phyloP scores from a whole-genome alignment of 257 asterid species.

The Oldenlandia corymbosa region DNA sequence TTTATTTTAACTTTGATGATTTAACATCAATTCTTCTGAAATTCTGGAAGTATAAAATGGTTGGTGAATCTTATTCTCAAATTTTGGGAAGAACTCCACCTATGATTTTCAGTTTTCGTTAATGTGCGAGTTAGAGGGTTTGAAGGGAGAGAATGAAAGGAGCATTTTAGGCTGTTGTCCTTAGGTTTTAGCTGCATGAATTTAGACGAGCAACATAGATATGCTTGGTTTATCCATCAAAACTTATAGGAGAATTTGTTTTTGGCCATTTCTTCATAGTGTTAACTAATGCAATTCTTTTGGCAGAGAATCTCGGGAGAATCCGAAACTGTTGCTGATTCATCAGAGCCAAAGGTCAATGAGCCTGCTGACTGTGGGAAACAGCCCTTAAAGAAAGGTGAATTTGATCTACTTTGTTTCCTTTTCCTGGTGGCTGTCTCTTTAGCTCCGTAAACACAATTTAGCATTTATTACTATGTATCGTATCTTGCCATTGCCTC shows the following conservation, averaged over 20 bases:
- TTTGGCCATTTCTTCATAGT: neutral
- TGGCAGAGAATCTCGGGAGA: conserved; percentile 73
- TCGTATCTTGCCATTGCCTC: no score
- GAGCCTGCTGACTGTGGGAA: conserved; percentile 44
- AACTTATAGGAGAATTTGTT: no score
- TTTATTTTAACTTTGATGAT: no score
- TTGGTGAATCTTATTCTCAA: neutral
- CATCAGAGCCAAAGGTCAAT: conserved; percentile 45
- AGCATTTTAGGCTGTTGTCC: conserved; percentile 5
- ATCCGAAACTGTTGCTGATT: conserved; percentile 48
- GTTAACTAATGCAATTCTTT: conserved; percentile 11
- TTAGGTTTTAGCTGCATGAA: neutral
- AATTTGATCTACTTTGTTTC: neutral
- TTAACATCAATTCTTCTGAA: neutral
- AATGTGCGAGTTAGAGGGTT: neutral
- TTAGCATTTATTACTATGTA: no score
- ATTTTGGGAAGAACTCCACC: neutral
- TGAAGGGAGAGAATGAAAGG: neutral
- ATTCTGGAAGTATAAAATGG: neutral
- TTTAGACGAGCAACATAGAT: neutral
- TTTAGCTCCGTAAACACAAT: no score
- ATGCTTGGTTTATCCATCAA: neutral
- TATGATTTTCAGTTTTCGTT: neutral
- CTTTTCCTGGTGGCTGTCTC: no score
- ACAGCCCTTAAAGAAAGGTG: conserved; percentile 73